These are phyloP conservation scores for Xylaria acuta DNA, from an alignment of 495 filamentous ascomycete genomes.

Conservation along the genomic window DNA sequence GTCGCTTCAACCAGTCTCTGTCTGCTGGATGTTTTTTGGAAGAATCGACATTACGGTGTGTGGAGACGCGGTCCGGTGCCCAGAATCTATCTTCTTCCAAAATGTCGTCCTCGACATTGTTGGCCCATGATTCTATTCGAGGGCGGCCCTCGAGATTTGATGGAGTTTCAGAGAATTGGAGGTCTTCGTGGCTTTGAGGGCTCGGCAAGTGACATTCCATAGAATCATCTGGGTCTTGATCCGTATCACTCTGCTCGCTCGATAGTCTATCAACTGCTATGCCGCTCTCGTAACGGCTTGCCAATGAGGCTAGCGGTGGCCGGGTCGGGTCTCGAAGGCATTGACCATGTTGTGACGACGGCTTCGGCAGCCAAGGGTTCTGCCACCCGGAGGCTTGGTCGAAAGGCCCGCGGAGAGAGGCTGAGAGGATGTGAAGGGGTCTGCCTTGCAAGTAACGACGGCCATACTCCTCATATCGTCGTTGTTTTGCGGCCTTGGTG, in stretches of 20 bases:
- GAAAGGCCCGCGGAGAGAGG: slow-evolving; percentile 68
- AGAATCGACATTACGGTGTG: neutral
- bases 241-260: slow-evolving; percentile 22
- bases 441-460: slow-evolving; percentile 64
- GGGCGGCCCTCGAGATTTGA: slow-evolving; percentile 20
- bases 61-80: slow-evolving; percentile 28
- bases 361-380: slow-evolving; percentile 66
- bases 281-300: neutral
- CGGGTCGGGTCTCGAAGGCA: neutral
- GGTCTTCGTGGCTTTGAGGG: slow-evolving; percentile 37
- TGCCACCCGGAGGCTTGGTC: slow-evolving; percentile 60
- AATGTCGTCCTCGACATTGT: slow-evolving; percentile 21
- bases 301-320: neutral
- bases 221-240: slow-evolving; percentile 26
- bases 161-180: slow-evolving; percentile 17
- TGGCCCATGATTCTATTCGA: slow-evolving; percentile 38
- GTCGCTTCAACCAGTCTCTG: slow-evolving; percentile 37
- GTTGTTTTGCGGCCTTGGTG: slow-evolving; percentile 52
- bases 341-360: slow-evolving; percentile 27
- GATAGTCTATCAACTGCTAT: neutral
- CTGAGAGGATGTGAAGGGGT: slow-evolving; percentile 65
- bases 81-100: slow-evolving; percentile 39
- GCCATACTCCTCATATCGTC: slow-evolving; percentile 64
- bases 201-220: slow-evolving; percentile 38
- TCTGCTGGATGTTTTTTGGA: slow-evolving; percentile 32